These are phyloP conservation scores for Ophiostoma australiae DNA, from an alignment of 2,329 filamentous ascomycete genomes.

Conservation along the genomic window DNA sequence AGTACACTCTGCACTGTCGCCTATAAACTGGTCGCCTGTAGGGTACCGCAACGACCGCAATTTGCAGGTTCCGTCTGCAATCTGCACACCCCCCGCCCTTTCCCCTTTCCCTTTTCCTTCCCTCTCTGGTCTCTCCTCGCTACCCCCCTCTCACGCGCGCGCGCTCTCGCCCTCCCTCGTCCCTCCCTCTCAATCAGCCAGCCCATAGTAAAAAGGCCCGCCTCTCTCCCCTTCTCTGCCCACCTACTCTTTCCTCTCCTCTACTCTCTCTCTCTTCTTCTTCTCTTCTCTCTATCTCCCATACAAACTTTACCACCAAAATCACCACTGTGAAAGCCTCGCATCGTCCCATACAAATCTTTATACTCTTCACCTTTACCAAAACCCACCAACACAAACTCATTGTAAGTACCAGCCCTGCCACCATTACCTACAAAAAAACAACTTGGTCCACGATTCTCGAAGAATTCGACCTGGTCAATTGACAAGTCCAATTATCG, in stretches of 20 bases:
- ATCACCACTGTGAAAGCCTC: conserved; percentile 28
- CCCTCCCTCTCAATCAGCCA: conserved; percentile 51
- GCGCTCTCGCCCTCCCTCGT: not conserved
- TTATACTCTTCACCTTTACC: conserved; percentile 31
- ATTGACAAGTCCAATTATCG: conserved; percentile 1
- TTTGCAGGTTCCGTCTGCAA: conserved; percentile 13
- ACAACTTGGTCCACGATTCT: conserved; percentile 26
- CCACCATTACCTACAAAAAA: conserved; percentile 34
- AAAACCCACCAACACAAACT: conserved; percentile 39
- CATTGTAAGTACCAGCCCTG: conserved; percentile 51
- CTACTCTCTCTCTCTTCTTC: conserved; percentile 53
- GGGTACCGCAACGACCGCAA: not conserved
- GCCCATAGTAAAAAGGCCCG: conserved; percentile 59
- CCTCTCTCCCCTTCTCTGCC: conserved; percentile 50
- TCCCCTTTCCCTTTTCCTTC: conserved; percentile 7
- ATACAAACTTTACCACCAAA: conserved; percentile 56
- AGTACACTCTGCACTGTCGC: not conserved
- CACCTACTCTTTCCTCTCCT: conserved; percentile 56
- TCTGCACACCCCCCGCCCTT: conserved; percentile 26
- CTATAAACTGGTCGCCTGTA: not conserved
- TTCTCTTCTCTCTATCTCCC: conserved; percentile 43
- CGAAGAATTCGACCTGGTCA: not conserved
- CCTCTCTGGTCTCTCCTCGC: conserved; percentile 9
- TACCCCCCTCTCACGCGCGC: conserved; percentile 17
- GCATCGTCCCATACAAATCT: conserved; percentile 47